A percentile compares a stretch with the other conserved stretches of the same genome.
phyloP scores from a whole-genome alignment of 2,329 filamentous ascomycete species.

The Xylariaceae sp. region DNA sequence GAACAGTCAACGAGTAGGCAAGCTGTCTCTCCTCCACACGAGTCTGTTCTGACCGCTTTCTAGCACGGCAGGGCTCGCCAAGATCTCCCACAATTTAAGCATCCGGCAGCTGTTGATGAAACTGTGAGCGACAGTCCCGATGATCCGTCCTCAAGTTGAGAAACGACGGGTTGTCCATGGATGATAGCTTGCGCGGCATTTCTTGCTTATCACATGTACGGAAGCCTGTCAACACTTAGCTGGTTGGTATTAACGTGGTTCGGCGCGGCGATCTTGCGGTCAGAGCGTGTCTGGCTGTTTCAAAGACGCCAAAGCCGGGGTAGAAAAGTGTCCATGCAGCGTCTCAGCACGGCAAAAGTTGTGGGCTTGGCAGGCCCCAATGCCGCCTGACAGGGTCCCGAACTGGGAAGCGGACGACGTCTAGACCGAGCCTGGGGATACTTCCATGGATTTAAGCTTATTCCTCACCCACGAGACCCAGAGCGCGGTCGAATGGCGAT shows the following conservation, averaged over 20 bases:
- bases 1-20: neutral
- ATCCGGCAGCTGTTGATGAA: neutral
- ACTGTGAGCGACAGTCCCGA: neutral
- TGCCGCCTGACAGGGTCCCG: no score
- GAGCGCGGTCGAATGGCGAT: no score
- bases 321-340: slow-evolving; percentile 8
- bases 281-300: slow-evolving; percentile 12
- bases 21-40: neutral
- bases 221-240: no score
- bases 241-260: no score
- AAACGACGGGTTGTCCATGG: no score
- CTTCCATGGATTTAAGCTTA: no score
- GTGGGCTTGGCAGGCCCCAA: neutral
- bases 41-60: neutral
- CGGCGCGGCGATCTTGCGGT: slow-evolving; percentile 14
- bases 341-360: slow-evolving; percentile 4
- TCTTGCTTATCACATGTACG: no score
- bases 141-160: no score
- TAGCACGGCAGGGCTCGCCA: neutral
- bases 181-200: no score
- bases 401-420: no score
- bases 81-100: neutral
- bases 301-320: slow-evolving; percentile 6
- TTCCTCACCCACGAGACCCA: no score
- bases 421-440: no score